Base-by-base conservation (phyloP, 257 asterid species). In the Handroanthus guayacan region DNA sequence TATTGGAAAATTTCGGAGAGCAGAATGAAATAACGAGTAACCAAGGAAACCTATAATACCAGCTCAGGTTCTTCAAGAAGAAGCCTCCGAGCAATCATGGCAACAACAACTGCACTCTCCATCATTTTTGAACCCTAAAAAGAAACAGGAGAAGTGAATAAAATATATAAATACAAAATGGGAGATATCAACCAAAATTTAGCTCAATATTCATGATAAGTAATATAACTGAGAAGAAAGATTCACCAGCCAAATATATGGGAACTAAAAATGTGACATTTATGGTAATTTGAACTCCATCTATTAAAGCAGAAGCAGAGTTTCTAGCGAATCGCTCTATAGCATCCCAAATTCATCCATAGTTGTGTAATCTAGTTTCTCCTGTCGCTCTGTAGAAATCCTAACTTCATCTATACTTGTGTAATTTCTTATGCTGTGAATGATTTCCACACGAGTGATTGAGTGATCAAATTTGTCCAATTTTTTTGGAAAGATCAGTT, bases 61-160 rank as follows among this genome's bases (percentile, higher is more conserved):
- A 76, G 70, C 84, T 87, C 97, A 75, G 97, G 97, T 87, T 95
- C 99, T 84, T 95, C 99, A 14, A 86, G 94, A 78, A 95, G 97
- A 77, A 95, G 95, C 86, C 99, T 92, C 79, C 96, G 91, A 78
- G 85, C 78, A 80, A 90, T 84, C 93, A 95, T 91, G 75, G 99
- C 89, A 77, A 88, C 94, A 67, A 85, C 75, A 80, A 92, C 69
- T 44, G 89, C 88, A 81, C 78, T 83, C 80, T 92, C 99, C 97
- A 95, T 91, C 86, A 88, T 31, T 71, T 80, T 87, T 8, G 91
- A 84, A 47, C 96, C 96, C 99, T 95, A 80, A n/a, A 81, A 75
- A 48, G 74, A 25, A 74, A 67, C 39, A 60, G 61, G 25, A 76
- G 74, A 58, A 54, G 64, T 54, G 68, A 61, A 71, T 73, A 63